Percentiles rank a stretch among this genome's conserved stretches.
phyloP scores from a whole-genome alignment of 306 rosid species.

The Quercus mongolica region DNA sequence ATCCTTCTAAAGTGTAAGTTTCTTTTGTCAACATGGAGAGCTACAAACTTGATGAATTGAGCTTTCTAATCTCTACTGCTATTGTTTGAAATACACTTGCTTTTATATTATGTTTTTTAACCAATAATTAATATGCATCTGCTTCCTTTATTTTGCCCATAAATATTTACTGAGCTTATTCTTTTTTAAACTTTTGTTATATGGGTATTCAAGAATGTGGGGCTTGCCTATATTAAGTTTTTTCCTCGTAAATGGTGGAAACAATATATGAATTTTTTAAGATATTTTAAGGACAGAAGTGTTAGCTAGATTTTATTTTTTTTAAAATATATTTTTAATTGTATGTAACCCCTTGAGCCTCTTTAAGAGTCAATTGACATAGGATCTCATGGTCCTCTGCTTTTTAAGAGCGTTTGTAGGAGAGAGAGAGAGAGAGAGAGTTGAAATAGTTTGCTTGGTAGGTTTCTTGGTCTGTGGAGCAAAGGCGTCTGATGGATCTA shows the following conservation, averaged over 20 bases:
- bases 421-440: not conserved
- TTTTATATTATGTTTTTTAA: not conserved
- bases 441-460: not conserved
- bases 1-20: conserved; percentile 83
- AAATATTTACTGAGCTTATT: not conserved
- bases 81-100: not conserved
- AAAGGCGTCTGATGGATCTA: not conserved
- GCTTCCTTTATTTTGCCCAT: conserved; percentile 19
- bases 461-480: not conserved
- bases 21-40: not conserved
- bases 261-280: not conserved
- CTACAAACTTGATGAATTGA: conserved; percentile 10
- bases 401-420: not conserved
- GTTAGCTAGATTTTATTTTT: not conserved
- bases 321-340: not conserved
- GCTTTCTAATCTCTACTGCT: conserved; percentile 4
- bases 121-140: not conserved
- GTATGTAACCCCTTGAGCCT: not conserved
- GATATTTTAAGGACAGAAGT: not conserved
- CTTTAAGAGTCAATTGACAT: not conserved
- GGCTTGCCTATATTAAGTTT: not conserved
- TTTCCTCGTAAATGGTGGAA: not conserved
- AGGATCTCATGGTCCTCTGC: not conserved
- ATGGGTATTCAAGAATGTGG: not conserved
- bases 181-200: not conserved